Evolutionary conservation across 495 filamentous ascomycete genomes (phyloP).

Genomic region (Penicillium chermesinum): DNA sequence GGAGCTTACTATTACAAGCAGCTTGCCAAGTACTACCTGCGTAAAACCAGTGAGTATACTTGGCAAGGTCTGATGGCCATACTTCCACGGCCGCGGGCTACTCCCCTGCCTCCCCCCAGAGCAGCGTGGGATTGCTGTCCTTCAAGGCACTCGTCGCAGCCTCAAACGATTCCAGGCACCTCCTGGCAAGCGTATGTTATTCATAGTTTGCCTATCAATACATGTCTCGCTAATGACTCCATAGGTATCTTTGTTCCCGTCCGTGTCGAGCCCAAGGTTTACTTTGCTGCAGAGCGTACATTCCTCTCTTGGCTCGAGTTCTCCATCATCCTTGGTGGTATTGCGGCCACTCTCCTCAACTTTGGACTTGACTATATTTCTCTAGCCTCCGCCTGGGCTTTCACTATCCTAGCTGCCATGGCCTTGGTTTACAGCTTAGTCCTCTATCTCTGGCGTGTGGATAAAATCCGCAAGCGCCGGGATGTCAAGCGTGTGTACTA

Average conservation of each 20-base stretch:
- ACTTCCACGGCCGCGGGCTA: constrained; percentile 56
- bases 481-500: constrained; percentile 75
- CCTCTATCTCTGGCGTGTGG: constrained; percentile 82
- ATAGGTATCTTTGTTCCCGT: constrained; percentile 87
- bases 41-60: constrained; percentile 35
- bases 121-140: constrained; percentile 41
- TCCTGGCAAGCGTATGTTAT: constrained; percentile 69
- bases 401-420: constrained; percentile 73
- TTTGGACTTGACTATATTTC: constrained; percentile 58
- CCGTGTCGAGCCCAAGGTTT: constrained; percentile 94
- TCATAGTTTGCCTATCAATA: background rate
- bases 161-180: constrained; percentile 74
- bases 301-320: constrained; percentile 98
- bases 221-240: background rate
- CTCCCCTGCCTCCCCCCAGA: constrained; percentile 51
- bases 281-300: constrained; percentile 92
- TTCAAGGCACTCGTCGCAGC: constrained; percentile 48
- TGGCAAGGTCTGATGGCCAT: constrained; percentile 44
- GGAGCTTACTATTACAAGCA: constrained; percentile 64
- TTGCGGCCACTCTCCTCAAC: constrained; percentile 88
- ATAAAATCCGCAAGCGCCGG: constrained; percentile 71
- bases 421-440: constrained; percentile 72
- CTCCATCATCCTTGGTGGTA: constrained; percentile 86
- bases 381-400: constrained; percentile 65
- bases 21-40: constrained; percentile 44